Conservation (phyloP, 2,329 filamentous ascomycete species). For the Epichloe gansuensis region DNA sequence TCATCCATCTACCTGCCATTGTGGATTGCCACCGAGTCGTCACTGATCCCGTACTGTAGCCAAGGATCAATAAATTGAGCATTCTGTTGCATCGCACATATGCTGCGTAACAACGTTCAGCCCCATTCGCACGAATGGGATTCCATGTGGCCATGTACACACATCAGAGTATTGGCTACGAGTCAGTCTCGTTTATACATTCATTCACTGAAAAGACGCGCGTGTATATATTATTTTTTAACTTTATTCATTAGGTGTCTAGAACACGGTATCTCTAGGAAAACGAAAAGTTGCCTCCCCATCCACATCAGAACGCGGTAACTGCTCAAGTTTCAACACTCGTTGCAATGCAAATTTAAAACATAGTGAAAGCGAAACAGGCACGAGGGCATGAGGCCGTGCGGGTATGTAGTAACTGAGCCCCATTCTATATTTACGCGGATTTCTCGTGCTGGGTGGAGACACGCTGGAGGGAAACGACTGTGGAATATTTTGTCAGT, state of each 20-base stretch:
- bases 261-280: slow-evolving; percentile 22
- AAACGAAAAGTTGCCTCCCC: slow-evolving; percentile 25
- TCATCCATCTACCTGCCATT: no score
- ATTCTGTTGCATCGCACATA: no score
- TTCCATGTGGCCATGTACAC: no score
- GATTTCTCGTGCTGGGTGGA: slow-evolving; percentile 88
- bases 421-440: slow-evolving; percentile 36
- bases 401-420: slow-evolving; percentile 27
- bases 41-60: no score
- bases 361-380: slow-evolving; percentile 26
- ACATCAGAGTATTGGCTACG: no score
- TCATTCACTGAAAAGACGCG: neutral
- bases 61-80: no score
- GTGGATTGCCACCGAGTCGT: no score
- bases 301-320: slow-evolving; percentile 21
- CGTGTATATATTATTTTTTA: slow-evolving; percentile 13
- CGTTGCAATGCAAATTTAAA: slow-evolving; percentile 29
- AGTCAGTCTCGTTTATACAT: neutral
- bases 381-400: slow-evolving; percentile 18
- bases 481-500: slow-evolving; percentile 44
- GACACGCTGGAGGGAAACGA: slow-evolving; percentile 79
- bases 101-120: no score
- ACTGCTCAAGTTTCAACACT: slow-evolving; percentile 20
- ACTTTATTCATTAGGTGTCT: slow-evolving; percentile 33
- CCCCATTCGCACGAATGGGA: no score